A percentile compares a stretch with the other conserved stretches of the same genome.
phyloP scores from a whole-genome alignment of 257 asterid genomes.

The Jasminum sambac region DNA sequence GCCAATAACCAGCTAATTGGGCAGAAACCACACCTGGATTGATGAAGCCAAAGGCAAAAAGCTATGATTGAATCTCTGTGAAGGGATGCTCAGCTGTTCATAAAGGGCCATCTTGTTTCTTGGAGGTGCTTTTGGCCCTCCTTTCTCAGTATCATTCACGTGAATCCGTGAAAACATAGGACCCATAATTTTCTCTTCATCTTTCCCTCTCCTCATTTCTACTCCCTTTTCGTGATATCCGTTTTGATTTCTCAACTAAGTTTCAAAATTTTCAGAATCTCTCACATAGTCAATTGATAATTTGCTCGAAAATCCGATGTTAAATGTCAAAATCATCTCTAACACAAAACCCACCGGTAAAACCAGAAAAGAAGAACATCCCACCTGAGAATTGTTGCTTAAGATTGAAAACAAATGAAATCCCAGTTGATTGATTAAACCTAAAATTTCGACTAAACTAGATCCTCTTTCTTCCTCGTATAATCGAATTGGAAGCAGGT shows the following conservation, averaged over 20 bases:
- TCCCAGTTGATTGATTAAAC: constrained; percentile 23
- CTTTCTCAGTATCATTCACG: constrained; percentile 82
- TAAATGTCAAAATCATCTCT: constrained; percentile 17
- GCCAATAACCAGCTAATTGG: neutral
- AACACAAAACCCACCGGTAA: constrained; percentile 13
- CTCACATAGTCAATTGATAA: constrained; percentile 13
- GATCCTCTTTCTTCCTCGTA: constrained; percentile 8
- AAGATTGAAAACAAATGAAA: constrained; percentile 14
- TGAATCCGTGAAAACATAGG: constrained; percentile 98
- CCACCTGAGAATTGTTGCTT: constrained; percentile 8
- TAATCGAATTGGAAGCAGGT: constrained; percentile 8
- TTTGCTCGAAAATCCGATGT: constrained; percentile 19
- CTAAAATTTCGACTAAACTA: constrained; percentile 20
- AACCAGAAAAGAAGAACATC: neutral
- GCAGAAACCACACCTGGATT: constrained; percentile 49
- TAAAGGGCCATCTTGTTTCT: constrained; percentile 98
- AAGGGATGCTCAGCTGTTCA: constrained; percentile 92
- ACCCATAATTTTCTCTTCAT: constrained; percentile 67
- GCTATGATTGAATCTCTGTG: constrained; percentile 51
- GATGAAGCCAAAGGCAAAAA: constrained; percentile 37
- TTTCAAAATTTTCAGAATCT: neutral
- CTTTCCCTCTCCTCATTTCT: constrained; percentile 73
- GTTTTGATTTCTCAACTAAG: constrained; percentile 7
- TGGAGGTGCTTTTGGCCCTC: constrained; percentile 99
- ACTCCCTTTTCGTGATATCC: constrained; percentile 7